phyloP scores from a whole-genome alignment of 768 basidiomycete species.

The Pleurotus eryngii region DNA sequence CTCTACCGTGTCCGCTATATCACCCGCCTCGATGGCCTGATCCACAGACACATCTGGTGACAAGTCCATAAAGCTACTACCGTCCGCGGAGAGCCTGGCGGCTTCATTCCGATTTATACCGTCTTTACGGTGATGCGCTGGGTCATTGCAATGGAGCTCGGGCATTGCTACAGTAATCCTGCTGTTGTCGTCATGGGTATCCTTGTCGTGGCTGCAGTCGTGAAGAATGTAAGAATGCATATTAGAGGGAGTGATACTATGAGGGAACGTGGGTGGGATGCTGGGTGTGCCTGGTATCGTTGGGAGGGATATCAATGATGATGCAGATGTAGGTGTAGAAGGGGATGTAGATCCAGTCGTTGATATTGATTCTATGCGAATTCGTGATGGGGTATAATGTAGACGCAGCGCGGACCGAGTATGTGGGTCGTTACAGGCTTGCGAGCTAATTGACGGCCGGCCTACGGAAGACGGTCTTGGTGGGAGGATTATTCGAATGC shows the following conservation, averaged over 20 bases:
- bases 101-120: background rate
- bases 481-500: slow-evolving; percentile 1
- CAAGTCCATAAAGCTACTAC: slow-evolving; percentile 4
- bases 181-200: slow-evolving; percentile 1
- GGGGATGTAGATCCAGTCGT: background rate
- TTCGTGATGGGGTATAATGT: slow-evolving; percentile 2
- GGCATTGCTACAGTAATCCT: background rate
- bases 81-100: background rate
- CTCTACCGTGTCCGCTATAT: background rate
- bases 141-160: background rate
- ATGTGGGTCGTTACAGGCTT: background rate
- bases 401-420: background rate
- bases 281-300: background rate
- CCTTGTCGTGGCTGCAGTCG: background rate
- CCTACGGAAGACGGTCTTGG: background rate
- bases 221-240: background rate
- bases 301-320: background rate
- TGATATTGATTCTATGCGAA: background rate
- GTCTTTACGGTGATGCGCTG: no score
- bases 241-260: background rate
- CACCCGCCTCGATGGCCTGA: background rate
- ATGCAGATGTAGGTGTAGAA: background rate
- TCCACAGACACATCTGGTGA: background rate
- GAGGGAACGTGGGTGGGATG: slow-evolving; percentile 2
- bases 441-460: background rate